Percentiles rank a stretch among this genome's conserved stretches.
Conservation (phyloP, 371 early-diverging fungal species). For the Mucor sp. region DNA sequence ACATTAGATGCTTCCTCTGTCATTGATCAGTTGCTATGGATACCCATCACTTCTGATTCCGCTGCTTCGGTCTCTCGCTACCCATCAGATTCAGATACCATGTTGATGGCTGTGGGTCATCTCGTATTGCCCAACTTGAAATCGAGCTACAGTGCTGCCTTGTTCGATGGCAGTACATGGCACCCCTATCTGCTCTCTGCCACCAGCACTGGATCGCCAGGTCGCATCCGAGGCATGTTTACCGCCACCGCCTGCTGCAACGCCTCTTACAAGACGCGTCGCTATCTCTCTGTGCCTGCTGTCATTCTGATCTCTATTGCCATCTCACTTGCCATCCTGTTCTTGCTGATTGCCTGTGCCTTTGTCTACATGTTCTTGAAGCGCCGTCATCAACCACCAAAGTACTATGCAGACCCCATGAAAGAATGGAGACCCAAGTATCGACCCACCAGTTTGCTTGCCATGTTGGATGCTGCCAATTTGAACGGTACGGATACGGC, state of each 20-base stretch:
- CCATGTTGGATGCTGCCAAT: slow-evolving; percentile 20
- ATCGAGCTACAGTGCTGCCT: slow-evolving; percentile 58
- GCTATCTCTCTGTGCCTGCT: slow-evolving; percentile 57
- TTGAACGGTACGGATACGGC: not conserved
- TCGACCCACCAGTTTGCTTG: slow-evolving; percentile 11
- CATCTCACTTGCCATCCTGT: slow-evolving; percentile 69
- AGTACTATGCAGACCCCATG: slow-evolving; percentile 33
- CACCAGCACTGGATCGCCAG: slow-evolving; percentile 26
- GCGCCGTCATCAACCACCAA: slow-evolving; percentile 18
- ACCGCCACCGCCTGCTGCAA: slow-evolving; percentile 31
- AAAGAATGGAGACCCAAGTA: slow-evolving; percentile 30
- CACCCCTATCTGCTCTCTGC: slow-evolving; percentile 62
- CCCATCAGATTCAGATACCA: slow-evolving; percentile 28
- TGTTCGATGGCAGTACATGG: slow-evolving; percentile 67
- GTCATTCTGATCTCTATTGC: slow-evolving; percentile 76
- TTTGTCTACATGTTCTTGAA: slow-evolving; percentile 40
- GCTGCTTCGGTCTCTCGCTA: slow-evolving; percentile 19
- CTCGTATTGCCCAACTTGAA: slow-evolving; percentile 35
- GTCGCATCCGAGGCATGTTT: slow-evolving; percentile 24
- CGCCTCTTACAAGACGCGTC: slow-evolving; percentile 1
- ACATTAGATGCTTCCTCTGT: not conserved
- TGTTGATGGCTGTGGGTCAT: slow-evolving; percentile 58
- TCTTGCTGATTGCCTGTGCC: slow-evolving; percentile 54
- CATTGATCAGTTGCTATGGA: slow-evolving; percentile 31
- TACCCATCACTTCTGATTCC: slow-evolving; percentile 28